Percentiles rank a stretch among this genome's conserved stretches.
phyloP scores from a whole-genome alignment of 192 early-diverging fungal genomes.

The Gryganskiella cystojenkinii region DNA sequence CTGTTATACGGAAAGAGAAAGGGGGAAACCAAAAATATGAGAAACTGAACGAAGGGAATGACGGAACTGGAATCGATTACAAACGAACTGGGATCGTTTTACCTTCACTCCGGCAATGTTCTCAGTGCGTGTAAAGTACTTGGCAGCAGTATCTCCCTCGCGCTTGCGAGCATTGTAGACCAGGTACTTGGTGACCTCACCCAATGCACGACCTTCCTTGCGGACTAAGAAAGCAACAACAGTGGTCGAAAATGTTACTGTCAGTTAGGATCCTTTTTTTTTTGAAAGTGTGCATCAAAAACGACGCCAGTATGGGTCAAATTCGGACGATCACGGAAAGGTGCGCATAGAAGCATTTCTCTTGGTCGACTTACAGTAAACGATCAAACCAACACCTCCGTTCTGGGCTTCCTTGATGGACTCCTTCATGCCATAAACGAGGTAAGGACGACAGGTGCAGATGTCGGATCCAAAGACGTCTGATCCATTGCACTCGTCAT shows the following conservation, averaged over 20 bases:
- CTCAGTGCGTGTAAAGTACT: slow-evolving; percentile 87
- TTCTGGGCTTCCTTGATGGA: slow-evolving; percentile 88
- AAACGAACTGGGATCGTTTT: too few relatives aligned
- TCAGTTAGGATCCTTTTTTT: too few relatives aligned
- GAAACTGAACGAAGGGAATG: too few relatives aligned
- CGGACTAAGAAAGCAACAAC: slow-evolving; percentile 62
- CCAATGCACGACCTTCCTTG: slow-evolving; percentile 94
- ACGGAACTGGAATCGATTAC: too few relatives aligned
- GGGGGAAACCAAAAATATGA: too few relatives aligned
- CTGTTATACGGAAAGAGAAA: too few relatives aligned
- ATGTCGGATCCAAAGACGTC: slow-evolving; percentile 91
- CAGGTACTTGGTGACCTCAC: slow-evolving; percentile 96
- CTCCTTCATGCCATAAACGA: slow-evolving; percentile 92
- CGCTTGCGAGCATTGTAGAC: slow-evolving; percentile 95
- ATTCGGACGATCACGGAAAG: too few relatives aligned
- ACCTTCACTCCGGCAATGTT: slow-evolving; percentile 50
- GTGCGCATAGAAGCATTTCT: too few relatives aligned
- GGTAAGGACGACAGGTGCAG: slow-evolving; percentile 84
- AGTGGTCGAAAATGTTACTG: too few relatives aligned
- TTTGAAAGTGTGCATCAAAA: too few relatives aligned
- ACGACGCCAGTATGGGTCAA: too few relatives aligned
- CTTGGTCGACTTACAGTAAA: slow-evolving; percentile 91
- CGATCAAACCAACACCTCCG: slow-evolving; percentile 93
- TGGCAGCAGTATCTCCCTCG: slow-evolving; percentile 88
- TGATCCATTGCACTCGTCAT: slow-evolving; percentile 96